Conservation (phyloP, 2,329 filamentous ascomycete genomes). For the Atkinsonella hypoxylon region DNA sequence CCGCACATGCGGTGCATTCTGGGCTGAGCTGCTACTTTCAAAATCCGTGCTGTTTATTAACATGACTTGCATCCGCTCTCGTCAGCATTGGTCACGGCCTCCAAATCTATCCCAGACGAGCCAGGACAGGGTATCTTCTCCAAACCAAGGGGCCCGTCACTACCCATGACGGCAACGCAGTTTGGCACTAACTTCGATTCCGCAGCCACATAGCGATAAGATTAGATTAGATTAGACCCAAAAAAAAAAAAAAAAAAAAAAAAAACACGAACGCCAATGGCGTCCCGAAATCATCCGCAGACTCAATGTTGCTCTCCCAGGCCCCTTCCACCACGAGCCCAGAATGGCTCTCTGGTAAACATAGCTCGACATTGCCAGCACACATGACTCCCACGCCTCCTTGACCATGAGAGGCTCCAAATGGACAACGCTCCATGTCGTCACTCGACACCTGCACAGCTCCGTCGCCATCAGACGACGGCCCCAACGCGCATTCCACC, state of each 20-base stretch:
- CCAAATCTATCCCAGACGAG: too few species aligned
- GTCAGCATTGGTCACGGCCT: background rate
- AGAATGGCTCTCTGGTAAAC: background rate
- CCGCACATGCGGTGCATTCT: too few species aligned
- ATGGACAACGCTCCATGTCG: constrained; percentile 20
- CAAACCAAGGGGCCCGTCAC: too few species aligned
- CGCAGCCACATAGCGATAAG: constrained; percentile 14
- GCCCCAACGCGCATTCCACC: constrained; percentile 31
- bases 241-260: background rate
- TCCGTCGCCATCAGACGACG: constrained; percentile 14
- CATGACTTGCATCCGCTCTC: background rate
- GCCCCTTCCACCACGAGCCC: background rate
- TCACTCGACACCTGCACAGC: constrained; percentile 18
- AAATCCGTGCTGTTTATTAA: too few species aligned
- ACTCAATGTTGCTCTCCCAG: too few species aligned
- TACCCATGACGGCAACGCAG: background rate
- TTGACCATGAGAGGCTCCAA: constrained; percentile 23
- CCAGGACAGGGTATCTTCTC: too few species aligned
- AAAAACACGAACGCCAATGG: too few species aligned
- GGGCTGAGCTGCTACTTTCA: too few species aligned
- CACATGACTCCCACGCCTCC: constrained; percentile 12
- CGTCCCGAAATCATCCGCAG: too few species aligned
- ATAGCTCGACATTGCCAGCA: background rate
- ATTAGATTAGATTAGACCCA: background rate
- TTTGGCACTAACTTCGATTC: background rate